Evolutionary conservation across 495 filamentous ascomycete species (phyloP), one percentile per base, ranked within the genome.

Genomic region (Pyrenopolyporus hunteri): DNA sequence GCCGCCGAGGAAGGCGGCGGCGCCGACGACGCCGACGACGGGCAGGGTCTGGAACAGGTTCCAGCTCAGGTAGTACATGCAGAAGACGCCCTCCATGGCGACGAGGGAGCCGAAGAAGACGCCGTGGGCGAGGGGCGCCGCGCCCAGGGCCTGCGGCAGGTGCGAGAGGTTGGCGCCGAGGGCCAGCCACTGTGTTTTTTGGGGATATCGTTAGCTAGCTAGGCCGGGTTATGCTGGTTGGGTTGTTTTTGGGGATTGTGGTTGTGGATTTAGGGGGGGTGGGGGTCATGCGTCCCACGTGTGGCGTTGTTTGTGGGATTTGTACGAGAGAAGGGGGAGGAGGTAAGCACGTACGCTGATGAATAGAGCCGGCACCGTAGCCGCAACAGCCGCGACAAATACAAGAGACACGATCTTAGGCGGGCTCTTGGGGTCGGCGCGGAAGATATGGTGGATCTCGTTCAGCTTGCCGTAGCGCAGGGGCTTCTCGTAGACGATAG

Each of bases 391-490:
- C 14, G 83, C 76, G 2, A 85, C 77, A 66, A 98, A 98, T 45
- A 89, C 76, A 35, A 96, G 63, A 2, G 89, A 92, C 54, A 98
- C 84, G 44, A 94, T 73, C 74, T 87, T 84, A n/a, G 92, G 89
- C 3, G 91, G 91, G 77, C 83, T 96, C 72, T 82, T 83, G 1
- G 92, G 83, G 58, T 91, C 90, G 10, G 82, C 68, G 59, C 85
- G 87, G 83, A 98, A 98, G 66, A 89, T 91, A 77, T 98, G 95
- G 76, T 90, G 85, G 74, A 98, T 97, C 72, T 95, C 89, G 4
- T 82, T 78, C 44, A 83, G 81, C 78, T 89, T 89, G 74, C 89
- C 89, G 75, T 96, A 96, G 73, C 91, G 86, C 42, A 87, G 70
- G 8, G 90, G 84, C 70, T 82, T 80, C 75, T 86, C 81, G 63